Percentiles rank a stretch among this genome's conserved stretches.
phyloP scores from a whole-genome alignment of 225 moss, liverwort and hornwort species.

The Marchantia polymorpha region DNA sequence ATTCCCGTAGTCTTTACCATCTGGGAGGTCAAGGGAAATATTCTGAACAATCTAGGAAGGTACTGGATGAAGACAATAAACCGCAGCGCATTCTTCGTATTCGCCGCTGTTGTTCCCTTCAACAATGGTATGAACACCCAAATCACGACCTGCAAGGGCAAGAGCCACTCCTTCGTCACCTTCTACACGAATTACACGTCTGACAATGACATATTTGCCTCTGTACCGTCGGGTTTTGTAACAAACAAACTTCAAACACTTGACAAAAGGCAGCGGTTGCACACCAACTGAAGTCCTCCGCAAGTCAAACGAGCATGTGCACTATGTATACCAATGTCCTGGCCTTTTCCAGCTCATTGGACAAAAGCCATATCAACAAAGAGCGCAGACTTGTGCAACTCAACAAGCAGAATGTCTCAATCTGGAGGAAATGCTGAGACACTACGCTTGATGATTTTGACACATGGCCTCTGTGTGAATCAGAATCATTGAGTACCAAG shows the following conservation, averaged over 20 bases:
- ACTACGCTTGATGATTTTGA: too few relatives aligned
- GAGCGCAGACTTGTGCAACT: too few relatives aligned
- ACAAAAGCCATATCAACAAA: too few relatives aligned
- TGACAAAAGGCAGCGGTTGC: too few relatives aligned
- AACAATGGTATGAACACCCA: slow-evolving; percentile 49
- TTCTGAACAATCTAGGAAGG: slow-evolving; percentile 45
- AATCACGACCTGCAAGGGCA: slow-evolving; percentile 42
- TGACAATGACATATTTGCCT: neutral
- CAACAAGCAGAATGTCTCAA: too few relatives aligned
- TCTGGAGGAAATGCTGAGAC: too few relatives aligned
- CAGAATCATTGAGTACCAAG: too few relatives aligned
- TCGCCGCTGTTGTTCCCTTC: slow-evolving; percentile 45
- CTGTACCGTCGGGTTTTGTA: neutral
- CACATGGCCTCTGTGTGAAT: too few relatives aligned
- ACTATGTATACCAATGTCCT: too few relatives aligned
- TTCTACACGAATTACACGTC: neutral
- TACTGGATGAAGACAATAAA: slow-evolving; percentile 58
- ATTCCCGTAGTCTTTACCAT: slow-evolving; percentile 71
- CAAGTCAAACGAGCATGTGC: too few relatives aligned
- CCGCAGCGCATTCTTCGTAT: slow-evolving; percentile 54
- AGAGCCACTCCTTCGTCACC: slow-evolving; percentile 7
- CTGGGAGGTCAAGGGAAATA: slow-evolving; percentile 45
- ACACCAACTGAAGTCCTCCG: too few relatives aligned
- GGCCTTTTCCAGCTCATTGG: too few relatives aligned
- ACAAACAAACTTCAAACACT: neutral